These are phyloP conservation scores for Nothomitra cinnamomea DNA, from an alignment of 2,329 filamentous ascomycete genomes.

Conservation along the genomic window DNA sequence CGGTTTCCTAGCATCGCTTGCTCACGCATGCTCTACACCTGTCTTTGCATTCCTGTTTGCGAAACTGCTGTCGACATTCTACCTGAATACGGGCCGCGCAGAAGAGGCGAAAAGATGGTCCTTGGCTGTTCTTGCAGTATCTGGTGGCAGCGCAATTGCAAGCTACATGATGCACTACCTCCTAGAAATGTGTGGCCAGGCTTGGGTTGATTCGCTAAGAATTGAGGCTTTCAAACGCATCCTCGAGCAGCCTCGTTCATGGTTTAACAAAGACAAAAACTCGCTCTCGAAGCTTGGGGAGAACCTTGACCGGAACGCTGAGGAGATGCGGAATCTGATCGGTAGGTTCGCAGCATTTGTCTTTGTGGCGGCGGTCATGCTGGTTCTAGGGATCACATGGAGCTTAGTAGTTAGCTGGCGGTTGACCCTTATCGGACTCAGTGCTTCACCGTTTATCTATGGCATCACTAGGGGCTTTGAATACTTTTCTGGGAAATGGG, in stretches of 20 bases:
- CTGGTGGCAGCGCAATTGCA: slow-evolving; percentile 45
- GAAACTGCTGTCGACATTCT: slow-evolving; percentile 54
- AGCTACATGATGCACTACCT: slow-evolving; percentile 52
- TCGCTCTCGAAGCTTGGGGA: slow-evolving; percentile 46
- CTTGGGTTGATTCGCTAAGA: slow-evolving; percentile 61
- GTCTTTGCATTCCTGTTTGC: slow-evolving; percentile 63
- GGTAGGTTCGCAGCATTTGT: slow-evolving; percentile 59
- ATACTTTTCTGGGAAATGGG: slow-evolving; percentile 51
- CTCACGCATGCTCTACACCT: slow-evolving; percentile 52
- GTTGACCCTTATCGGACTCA: slow-evolving; percentile 59
- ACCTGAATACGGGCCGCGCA: slow-evolving; percentile 31
- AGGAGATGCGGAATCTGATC: slow-evolving; percentile 74
- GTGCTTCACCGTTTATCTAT: slow-evolving; percentile 50
- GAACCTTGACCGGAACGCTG: slow-evolving; percentile 62
- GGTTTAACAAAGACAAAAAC: slow-evolving; percentile 59
- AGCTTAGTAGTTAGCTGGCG: slow-evolving; percentile 61
- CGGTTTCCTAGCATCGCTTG: slow-evolving; percentile 42
- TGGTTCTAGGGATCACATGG: slow-evolving; percentile 55
- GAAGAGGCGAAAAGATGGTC: slow-evolving; percentile 47
- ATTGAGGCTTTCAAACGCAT: slow-evolving; percentile 50
- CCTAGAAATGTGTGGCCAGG: slow-evolving; percentile 53
- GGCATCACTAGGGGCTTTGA: slow-evolving; percentile 49
- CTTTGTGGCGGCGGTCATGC: slow-evolving; percentile 50
- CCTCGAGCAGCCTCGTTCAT: slow-evolving; percentile 57
- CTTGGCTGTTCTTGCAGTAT: slow-evolving; percentile 49